Evolutionary conservation across 2,329 filamentous ascomycete species (phyloP), one percentile per base, ranked within the genome.

Genomic region (Coniochaeta hoffmannii): DNA sequence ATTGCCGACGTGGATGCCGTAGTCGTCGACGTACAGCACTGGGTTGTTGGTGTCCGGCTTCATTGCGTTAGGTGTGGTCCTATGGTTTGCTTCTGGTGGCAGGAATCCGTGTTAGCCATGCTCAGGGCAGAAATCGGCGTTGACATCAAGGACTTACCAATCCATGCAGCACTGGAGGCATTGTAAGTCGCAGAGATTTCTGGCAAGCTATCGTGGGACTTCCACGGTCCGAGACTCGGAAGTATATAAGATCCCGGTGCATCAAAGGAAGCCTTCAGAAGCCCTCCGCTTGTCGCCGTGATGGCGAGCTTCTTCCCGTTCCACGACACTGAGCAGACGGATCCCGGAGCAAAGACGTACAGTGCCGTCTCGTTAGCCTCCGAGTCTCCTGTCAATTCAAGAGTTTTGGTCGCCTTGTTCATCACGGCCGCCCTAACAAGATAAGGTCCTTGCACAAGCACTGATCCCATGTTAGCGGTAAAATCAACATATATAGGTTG

Each of bases 1-100:
- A 50, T 74, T 77, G 2, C 80, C 80, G 1, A 73, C 70, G 55
- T 83, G 77, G 57, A 79, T 76, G 1, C 74, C 75, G 62, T 83
- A 83, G 58, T 84, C 80, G 32, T 78, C 79, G 1, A 79, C 77
- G 58, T 80, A 83, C 1, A 84, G 71, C 0, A 82, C 76, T 0
- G 81, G 80, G 31, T 81, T 73, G 7, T 77, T 80, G 10, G 65
- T 61, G 2, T 76, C 71, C 0, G 80, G 80, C 14, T 70, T 67
- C 0, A 76, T 68, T 0, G 72, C 67, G 59, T 79, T 81, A 6
- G 73, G 66, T 0, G 78, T 81, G 6, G 70, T 75, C 7, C 67
- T 76, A 44, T 81, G 75, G 62, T 78, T 71, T 12, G 78, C 79
- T 4, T 73, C 67, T 58, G 12, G 14, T 22, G 24, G 11, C 3